These are phyloP conservation scores for Erysimum cheiranthoides DNA, from an alignment of 345 rosid genomes.

Conservation along the genomic window DNA sequence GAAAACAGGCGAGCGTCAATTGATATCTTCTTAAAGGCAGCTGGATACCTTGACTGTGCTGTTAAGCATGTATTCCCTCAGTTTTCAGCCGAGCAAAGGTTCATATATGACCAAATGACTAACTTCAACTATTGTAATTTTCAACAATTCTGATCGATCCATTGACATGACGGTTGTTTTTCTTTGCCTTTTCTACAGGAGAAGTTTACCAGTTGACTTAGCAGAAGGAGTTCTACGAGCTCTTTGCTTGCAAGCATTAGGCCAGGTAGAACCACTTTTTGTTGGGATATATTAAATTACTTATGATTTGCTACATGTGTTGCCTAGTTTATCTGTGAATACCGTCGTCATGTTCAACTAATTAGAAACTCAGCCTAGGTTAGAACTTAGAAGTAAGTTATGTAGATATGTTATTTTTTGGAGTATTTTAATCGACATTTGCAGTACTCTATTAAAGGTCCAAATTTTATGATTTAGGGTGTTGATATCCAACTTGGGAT, in stretches of 20 bases:
- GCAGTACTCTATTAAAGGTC: not conserved
- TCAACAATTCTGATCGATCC: slow-evolving; percentile 7
- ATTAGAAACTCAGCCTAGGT: slow-evolving; percentile 17
- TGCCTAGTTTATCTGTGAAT: slow-evolving; percentile 20
- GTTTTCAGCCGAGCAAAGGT: slow-evolving; percentile 76
- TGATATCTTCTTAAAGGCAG: slow-evolving; percentile 94
- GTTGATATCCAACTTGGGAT: slow-evolving; percentile 98
- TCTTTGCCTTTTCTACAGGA: slow-evolving; percentile 55
- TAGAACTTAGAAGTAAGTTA: slow-evolving; percentile 17
- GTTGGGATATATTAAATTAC: slow-evolving; percentile 20
- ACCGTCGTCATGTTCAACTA: not conserved
- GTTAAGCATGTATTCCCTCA: slow-evolving; percentile 88
- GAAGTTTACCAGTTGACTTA: slow-evolving; percentile 89
- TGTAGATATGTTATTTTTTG: not conserved
- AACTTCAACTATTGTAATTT: not conserved
- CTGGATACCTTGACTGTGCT: slow-evolving; percentile 95
- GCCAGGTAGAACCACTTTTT: slow-evolving; percentile 65
- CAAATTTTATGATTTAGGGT: slow-evolving; percentile 56
- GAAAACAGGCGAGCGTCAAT: slow-evolving; percentile 87
- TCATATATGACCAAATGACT: slow-evolving; percentile 33
- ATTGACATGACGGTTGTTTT: slow-evolving; percentile 1
- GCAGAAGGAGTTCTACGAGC: slow-evolving; percentile 92
- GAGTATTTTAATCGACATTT: slow-evolving; percentile 7
- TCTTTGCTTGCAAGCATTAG: slow-evolving; percentile 92
- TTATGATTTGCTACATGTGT: slow-evolving; percentile 13